Conservation (phyloP, 2,329 filamentous ascomycete species). For the Monilinia vaccinii-corymbosi region DNA sequence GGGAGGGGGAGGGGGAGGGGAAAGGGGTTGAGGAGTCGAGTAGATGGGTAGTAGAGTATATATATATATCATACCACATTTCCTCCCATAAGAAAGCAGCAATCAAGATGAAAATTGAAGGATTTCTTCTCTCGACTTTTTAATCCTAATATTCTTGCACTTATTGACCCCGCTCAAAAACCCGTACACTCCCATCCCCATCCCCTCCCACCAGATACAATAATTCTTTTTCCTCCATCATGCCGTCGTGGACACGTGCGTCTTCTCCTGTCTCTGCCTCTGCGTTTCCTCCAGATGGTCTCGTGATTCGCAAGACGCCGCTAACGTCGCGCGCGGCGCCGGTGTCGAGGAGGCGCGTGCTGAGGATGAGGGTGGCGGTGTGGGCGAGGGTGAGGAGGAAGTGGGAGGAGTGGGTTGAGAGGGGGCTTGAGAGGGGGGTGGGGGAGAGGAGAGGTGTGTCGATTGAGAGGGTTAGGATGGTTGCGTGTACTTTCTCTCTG, state of each 20-base stretch:
- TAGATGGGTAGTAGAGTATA: too few relatives aligned
- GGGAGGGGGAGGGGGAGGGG: too few relatives aligned
- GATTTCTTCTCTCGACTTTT: too few relatives aligned
- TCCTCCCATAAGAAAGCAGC: too few relatives aligned
- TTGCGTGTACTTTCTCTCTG: conserved; percentile 38
- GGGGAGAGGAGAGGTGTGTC: conserved; percentile 53
- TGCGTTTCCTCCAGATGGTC: too few relatives aligned
- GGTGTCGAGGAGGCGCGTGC: conserved; percentile 70
- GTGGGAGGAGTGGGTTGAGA: conserved; percentile 63
- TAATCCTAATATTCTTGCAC: too few relatives aligned
- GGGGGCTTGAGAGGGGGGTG: conserved; percentile 56
- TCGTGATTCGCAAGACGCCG: conserved; percentile 72
- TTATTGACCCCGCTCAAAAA: conserved; percentile 73
- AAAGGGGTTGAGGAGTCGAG: too few relatives aligned
- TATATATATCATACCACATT: too few relatives aligned
- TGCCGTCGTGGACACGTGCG: too few relatives aligned
- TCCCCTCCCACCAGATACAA: conserved; percentile 75
- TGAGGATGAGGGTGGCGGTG: conserved; percentile 60
- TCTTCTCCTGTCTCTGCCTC: too few relatives aligned
- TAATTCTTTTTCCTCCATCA: too few relatives aligned
- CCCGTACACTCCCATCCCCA: conserved; percentile 65
- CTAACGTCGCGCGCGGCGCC: conserved; percentile 86
- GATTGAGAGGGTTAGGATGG: conserved; percentile 60
- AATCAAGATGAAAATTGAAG: too few relatives aligned
- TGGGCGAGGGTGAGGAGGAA: conserved; percentile 68